phyloP scores from a whole-genome alignment of 1,139 yeast genomes.

The Meyerozyma guilliermondii region DNA sequence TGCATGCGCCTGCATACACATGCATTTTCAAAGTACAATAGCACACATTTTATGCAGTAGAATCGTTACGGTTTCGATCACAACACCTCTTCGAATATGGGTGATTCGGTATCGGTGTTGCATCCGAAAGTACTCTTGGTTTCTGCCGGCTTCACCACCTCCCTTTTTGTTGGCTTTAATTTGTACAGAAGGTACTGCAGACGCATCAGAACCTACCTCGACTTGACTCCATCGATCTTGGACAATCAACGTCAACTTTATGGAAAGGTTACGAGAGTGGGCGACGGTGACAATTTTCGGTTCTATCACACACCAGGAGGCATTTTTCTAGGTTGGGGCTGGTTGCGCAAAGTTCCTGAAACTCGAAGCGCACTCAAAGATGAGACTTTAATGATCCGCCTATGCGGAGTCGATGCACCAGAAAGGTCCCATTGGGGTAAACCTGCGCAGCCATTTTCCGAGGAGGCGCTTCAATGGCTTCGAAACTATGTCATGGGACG shows the following conservation, averaged over 20 bases:
- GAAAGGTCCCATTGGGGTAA: constrained; percentile 94
- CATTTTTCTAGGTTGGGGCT: constrained; percentile 82
- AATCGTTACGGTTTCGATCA: neutral
- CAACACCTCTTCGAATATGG: neutral
- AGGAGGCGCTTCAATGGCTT: constrained; percentile 81
- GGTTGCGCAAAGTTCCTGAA: constrained; percentile 57
- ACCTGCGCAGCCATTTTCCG: constrained; percentile 84
- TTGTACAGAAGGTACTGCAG: constrained; percentile 31
- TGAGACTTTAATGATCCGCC: constrained; percentile 60
- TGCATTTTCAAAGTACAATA: neutral
- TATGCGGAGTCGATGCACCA: constrained; percentile 98
- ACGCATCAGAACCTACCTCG: constrained; percentile 32
- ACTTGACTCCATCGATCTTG: constrained; percentile 35
- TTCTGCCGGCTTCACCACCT: constrained; percentile 33
- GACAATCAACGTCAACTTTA: constrained; percentile 36
- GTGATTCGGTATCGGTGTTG: constrained; percentile 16
- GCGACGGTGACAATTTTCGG: constrained; percentile 95
- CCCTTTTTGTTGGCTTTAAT: constrained; percentile 25
- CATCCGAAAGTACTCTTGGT: constrained; percentile 40
- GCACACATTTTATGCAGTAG: neutral
- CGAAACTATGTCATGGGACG: constrained; percentile 58
- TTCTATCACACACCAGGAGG: constrained; percentile 96
- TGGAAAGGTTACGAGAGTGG: constrained; percentile 87
- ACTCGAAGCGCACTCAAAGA: constrained; percentile 46
- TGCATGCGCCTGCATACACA: neutral